These are phyloP conservation scores for Trichoderma arundinaceum DNA, from an alignment of 2,329 filamentous ascomycete species.

Conservation along the genomic window DNA sequence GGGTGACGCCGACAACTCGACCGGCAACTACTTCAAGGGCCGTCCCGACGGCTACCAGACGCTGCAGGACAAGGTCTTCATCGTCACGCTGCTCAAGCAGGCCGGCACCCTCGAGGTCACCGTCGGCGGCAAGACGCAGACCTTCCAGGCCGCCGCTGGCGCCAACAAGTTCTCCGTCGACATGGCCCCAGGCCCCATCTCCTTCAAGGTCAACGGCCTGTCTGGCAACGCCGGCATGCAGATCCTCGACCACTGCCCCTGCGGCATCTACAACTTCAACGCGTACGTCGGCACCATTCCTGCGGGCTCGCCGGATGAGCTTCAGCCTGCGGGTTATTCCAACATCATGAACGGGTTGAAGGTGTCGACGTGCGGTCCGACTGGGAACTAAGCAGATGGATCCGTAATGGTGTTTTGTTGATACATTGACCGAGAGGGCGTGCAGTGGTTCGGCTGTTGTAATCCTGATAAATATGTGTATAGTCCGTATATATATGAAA, in stretches of 20 bases:
- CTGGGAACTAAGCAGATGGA: background rate
- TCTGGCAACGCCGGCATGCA: conserved; percentile 53
- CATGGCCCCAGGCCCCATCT: conserved; percentile 55
- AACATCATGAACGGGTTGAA: conserved; percentile 40
- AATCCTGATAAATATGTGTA: too few relatives aligned
- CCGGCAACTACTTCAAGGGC: conserved; percentile 57
- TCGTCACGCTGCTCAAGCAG: conserved; percentile 54
- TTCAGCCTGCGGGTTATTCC: conserved; percentile 44
- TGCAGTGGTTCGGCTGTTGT: too few relatives aligned
- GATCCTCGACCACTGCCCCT: conserved; percentile 53
- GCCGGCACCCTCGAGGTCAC: conserved; percentile 51
- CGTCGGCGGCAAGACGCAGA: conserved; percentile 50
- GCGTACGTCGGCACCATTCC: conserved; percentile 59
- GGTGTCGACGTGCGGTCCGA: conserved; percentile 38
- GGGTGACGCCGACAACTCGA: conserved; percentile 49
- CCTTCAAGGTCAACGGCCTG: conserved; percentile 52
- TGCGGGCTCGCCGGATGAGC: conserved; percentile 43
- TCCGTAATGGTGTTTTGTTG: background rate
- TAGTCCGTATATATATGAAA: too few relatives aligned
- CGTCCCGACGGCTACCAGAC: conserved; percentile 54
- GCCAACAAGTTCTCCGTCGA: conserved; percentile 50
- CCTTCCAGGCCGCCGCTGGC: conserved; percentile 52
- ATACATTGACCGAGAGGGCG: background rate
- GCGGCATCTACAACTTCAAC: conserved; percentile 61
- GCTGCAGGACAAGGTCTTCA: conserved; percentile 54